Conservation (phyloP, 2,329 filamentous ascomycete genomes). For the Ambrosiella beaveri region DNA sequence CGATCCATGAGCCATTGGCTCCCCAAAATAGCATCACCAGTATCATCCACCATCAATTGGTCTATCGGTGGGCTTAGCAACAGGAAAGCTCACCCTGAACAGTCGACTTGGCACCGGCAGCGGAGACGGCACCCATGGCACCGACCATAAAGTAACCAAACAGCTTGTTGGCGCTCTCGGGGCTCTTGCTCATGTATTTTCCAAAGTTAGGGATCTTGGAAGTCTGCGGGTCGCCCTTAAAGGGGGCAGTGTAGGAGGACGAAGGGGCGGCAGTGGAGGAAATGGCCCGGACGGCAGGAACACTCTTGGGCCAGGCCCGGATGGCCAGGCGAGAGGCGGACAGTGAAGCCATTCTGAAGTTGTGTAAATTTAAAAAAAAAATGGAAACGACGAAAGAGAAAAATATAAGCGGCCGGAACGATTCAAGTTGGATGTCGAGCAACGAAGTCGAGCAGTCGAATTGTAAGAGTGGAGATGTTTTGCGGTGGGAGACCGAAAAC, state of each 20-base stretch:
- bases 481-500: conserved; percentile 12
- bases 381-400: neutral
- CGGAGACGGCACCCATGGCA: conserved; percentile 77
- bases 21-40: neutral
- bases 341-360: conserved; percentile 47
- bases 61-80: neutral
- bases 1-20: neutral
- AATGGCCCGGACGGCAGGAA: conserved; percentile 32
- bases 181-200: conserved; percentile 61
- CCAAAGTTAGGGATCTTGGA: conserved; percentile 76
- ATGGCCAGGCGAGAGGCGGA: conserved; percentile 52
- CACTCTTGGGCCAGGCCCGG: conserved; percentile 33
- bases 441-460: conserved; percentile 1
- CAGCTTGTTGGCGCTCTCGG: conserved; percentile 59
- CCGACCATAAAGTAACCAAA: conserved; percentile 99
- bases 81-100: conserved; percentile 63
- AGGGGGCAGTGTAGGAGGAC: conserved; percentile 42
- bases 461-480: conserved; percentile 12
- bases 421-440: neutral
- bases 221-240: conserved; percentile 39
- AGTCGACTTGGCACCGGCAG: conserved; percentile 90
- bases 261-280: conserved; percentile 33
- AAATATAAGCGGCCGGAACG: neutral
- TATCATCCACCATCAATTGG: neutral
- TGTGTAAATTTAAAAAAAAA: neutral